Conservation (phyloP, 768 basidiomycete genomes). For the Russula abietina region DNA sequence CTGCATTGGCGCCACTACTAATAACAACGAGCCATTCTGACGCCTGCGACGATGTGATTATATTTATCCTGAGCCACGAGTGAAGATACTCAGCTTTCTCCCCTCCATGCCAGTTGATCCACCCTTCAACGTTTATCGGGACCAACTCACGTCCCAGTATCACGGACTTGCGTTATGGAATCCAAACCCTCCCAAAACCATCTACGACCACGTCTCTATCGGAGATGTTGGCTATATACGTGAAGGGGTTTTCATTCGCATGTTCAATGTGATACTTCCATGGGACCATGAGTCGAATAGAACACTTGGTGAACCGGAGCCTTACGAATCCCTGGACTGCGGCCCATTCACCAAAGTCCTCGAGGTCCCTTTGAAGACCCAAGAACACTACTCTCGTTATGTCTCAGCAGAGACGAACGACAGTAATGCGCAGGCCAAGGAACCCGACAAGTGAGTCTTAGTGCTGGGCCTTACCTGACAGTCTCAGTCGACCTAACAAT, state of each 20-base stretch:
- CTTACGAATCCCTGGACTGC: background rate
- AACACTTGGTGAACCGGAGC: background rate
- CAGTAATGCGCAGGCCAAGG: background rate
- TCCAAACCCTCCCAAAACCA: constrained; percentile 10
- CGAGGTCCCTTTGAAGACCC: too few species aligned
- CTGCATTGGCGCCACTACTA: background rate
- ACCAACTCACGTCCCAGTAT: constrained; percentile 3
- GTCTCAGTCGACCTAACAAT: background rate
- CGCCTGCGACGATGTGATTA: too few species aligned
- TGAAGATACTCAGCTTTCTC: background rate
- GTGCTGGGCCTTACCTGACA: background rate
- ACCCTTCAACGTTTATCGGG: constrained; percentile 14
- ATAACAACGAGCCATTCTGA: background rate
- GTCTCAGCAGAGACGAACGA: background rate
- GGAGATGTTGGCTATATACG: constrained; percentile 25
- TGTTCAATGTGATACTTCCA: constrained; percentile 19
- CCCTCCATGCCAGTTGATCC: background rate
- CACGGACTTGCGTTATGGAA: constrained; percentile 21
- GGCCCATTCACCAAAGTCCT: background rate
- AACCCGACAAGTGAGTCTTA: background rate
- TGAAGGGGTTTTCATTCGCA: constrained; percentile 19
- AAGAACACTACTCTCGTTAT: background rate
- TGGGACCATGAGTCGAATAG: background rate
- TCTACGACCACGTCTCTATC: constrained; percentile 19
- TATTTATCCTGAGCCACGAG: too few species aligned